These are phyloP conservation scores for Sporothrix variecibatus DNA, from an alignment of 2,329 filamentous ascomycete species.

Conservation along the genomic window DNA sequence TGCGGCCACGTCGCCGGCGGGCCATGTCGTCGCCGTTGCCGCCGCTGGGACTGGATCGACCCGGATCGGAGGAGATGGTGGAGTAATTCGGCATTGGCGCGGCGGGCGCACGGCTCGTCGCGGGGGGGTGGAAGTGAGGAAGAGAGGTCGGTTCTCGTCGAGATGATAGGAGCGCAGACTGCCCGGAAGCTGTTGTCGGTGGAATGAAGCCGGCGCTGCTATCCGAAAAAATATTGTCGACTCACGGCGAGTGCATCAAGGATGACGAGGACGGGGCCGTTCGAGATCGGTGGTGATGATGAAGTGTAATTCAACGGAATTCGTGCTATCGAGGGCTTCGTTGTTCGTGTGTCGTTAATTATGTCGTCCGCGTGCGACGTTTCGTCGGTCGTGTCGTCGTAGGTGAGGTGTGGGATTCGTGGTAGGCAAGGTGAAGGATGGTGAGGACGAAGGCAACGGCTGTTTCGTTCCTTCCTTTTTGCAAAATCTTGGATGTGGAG, in stretches of 20 bases:
- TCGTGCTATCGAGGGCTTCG: neutral
- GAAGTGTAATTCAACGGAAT: neutral
- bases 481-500: neutral
- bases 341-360: neutral
- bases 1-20: conserved; percentile 57
- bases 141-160: too few relatives aligned
- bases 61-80: conserved; percentile 52
- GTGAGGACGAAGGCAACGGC: neutral
- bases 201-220: neutral
- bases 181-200: neutral
- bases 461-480: neutral
- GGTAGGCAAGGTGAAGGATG: neutral
- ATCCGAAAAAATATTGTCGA: neutral
- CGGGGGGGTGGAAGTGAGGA: neutral
- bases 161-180: neutral
- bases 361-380: neutral
- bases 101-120: neutral
- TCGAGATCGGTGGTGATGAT: neutral
- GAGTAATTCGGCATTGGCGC: conserved; percentile 56
- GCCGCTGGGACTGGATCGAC: conserved; percentile 37
- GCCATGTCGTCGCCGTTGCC: conserved; percentile 50
- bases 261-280: neutral
- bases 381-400: neutral
- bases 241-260: conserved; percentile 2
- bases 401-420: neutral